Evolutionary conservation across 441 rosid species (phyloP), one percentile per base, ranked within the genome.

Genomic region (Euphorbia corollata): DNA sequence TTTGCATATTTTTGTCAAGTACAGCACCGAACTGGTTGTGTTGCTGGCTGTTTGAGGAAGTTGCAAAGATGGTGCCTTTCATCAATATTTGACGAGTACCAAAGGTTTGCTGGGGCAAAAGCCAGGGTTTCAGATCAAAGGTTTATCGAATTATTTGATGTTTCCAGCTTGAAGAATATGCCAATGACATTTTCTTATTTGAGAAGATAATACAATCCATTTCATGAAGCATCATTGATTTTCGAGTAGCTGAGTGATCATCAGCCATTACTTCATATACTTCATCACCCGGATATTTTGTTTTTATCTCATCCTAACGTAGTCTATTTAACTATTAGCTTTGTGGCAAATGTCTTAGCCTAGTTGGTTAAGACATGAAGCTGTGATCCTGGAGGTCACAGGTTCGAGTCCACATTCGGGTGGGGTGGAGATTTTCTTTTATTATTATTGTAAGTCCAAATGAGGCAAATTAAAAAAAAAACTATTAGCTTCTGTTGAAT

Each of bases 21-120:
- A 67, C 95, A 93, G 98, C 99, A 91, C 61, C 90, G 98, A 67
- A 94, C 99, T 0, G 98, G 99, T 77, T 84, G 96, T 70, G 82
- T 90, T 24, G 98, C 88, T 27, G 98, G 97, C 18, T 89, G 98
- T 80, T 75, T 94, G 85, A 85, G 99, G 79, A 94, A 91, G 74
- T 69, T 90, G 64, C 98, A 94, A 77, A 79, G 83, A 18, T 94
- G 99, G 99, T 91, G 96, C 55, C 71, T 91, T 56, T 77, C 96
- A 62, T 88, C 97, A 0, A 85, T 88, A 38, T 82, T 87, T 20
- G 97, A 91, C 54, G 99, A 94, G 75, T 94, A 94, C 73, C 87
- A 76, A 71, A 79, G 65, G 55, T 88, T 85, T 13, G 98, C 98
- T 0, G 96, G 92, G 1, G 54, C 69, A 30, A 95, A 90, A 75